Evolutionary conservation across 78 protist genomes (phyloP).

Genomic region (Dictyostelium capitatum): DNA sequence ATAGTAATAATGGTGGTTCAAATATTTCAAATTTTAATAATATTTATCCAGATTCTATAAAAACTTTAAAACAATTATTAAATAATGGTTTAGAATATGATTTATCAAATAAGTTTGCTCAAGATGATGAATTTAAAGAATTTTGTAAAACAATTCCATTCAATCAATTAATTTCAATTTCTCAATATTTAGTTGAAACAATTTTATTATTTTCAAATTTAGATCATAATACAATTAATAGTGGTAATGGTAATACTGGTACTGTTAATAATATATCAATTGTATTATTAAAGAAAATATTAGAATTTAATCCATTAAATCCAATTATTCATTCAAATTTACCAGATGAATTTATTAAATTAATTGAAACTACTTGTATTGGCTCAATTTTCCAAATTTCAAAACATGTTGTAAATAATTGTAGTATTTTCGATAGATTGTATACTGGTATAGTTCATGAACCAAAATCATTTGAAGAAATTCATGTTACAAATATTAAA

Average conservation of each 20-base stretch:
- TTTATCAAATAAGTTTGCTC: neutral
- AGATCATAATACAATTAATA: neutral
- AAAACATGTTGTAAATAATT: neutral
- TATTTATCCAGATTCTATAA: conserved; percentile 23
- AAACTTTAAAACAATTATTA: conserved; percentile 21
- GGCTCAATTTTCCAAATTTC: neutral
- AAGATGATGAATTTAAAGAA: conserved; percentile 21
- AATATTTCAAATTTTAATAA: neutral
- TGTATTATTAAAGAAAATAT: neutral
- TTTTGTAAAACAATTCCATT: conserved; percentile 17
- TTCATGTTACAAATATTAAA: neutral
- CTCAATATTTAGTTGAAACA: conserved; percentile 26
- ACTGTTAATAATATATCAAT: neutral
- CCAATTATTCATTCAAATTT: neutral
- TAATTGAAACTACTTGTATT: neutral
- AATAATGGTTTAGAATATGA: neutral
- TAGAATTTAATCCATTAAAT: conserved; percentile 7
- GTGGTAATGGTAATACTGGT: neutral
- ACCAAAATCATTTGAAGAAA: conserved; percentile 5
- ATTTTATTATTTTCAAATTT: conserved; percentile 2
- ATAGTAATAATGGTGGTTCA: neutral
- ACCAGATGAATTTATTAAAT: neutral
- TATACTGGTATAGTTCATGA: conserved; percentile 15
- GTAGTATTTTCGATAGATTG: conserved; percentile 18
- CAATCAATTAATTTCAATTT: neutral